Evolutionary conservation across 805 yeast species (phyloP), one percentile per base, ranked within the genome.

Genomic region (Candida nemodendra): DNA sequence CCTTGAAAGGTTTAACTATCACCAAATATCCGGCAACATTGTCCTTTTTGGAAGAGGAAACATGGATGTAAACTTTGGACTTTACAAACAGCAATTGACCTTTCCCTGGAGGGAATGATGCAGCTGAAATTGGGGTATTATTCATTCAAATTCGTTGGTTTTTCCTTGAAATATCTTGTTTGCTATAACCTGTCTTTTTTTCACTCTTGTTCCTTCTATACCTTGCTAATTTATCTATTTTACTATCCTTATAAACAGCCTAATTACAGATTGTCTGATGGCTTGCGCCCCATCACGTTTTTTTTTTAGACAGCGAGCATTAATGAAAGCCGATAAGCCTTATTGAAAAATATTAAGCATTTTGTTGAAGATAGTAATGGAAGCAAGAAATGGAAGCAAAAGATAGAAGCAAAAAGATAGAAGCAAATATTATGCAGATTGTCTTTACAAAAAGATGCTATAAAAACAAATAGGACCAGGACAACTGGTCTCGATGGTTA

Each of bases 61-160:
- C 95, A 60, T 93, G 99, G 3, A 90, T 73, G 58, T 79, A 89
- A 5, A 84, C 93, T 56, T 84, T 81, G 2, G 88, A 74, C 54
- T 82, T 84, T 21, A 64, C 72, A 49, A 67, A 77, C 12, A 76
- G 54, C 32, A 77, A 51, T 47, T 74, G 76, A 4, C 69, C 76
- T 45, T 72, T 73, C 9, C 63, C 65, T 1, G 63, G 52, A 3
- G 64, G 65, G 27, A 30, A 49, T 12, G 40, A 27, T 18, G 33
- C 29, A 11, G 30, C 19, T 17, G 14, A 30, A 7, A 15, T 9
- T 17, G 21, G 8, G 6, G 9, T 14, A 16, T 8, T 8, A 12
- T 15, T 29, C 17, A 11, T 14, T 12, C 13, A 18, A 18, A 27
- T 32, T 30, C 34, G 43, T 32, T 34, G 30, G 15, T 34, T 36